Percentiles rank a stretch among this genome's conserved stretches.
These are phyloP conservation scores for Cutaneotrichosporon cyanovorans DNA, from an alignment of 1,284 basidiomycete species.

Conservation along the genomic window DNA sequence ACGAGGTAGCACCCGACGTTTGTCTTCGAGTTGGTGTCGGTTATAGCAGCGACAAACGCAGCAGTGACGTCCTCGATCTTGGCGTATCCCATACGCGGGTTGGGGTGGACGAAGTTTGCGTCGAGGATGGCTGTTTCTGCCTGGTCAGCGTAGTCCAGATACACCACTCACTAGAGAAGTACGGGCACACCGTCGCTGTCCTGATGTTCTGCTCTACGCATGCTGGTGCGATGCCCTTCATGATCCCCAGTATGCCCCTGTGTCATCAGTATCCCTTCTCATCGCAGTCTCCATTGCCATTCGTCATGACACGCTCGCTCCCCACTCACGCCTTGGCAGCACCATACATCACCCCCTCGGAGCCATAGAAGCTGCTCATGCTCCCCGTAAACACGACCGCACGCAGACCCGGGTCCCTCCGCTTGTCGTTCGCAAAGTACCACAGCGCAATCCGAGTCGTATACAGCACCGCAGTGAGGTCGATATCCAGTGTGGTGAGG, in stretches of 20 bases:
- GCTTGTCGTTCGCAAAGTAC: conserved; percentile 15
- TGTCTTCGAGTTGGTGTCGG: conserved; percentile 11
- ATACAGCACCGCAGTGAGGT: conserved; percentile 15
- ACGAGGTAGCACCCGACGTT: conserved; percentile 16
- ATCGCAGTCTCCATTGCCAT: too few species aligned
- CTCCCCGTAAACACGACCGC: conserved; percentile 9
- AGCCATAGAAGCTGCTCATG: conserved; percentile 14
- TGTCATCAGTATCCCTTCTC: not conserved
- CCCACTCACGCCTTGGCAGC: conserved; percentile 12
- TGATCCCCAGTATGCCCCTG: conserved; percentile 13
- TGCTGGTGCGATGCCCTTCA: conserved; percentile 8
- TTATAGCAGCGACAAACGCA: conserved; percentile 11
- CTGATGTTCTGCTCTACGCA: conserved; percentile 8
- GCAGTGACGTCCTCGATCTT: conserved; percentile 14
- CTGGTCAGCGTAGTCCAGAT: not conserved
- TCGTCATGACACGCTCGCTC: not conserved
- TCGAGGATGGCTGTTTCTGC: conserved; percentile 15
- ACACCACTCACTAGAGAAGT: conserved; percentile 14
- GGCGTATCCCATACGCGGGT: conserved; percentile 12
- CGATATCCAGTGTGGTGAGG: conserved; percentile 16
- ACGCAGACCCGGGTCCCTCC: conserved; percentile 6
- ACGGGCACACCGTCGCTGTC: conserved; percentile 12
- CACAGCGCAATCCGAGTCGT: conserved; percentile 15
- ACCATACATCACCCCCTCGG: conserved; percentile 13
- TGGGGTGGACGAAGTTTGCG: conserved; percentile 15